Percentiles rank a stretch among this genome's conserved stretches.
phyloP scores from a whole-genome alignment of 2,329 filamentous ascomycete species.

The Pseudocercospora crystallina region DNA sequence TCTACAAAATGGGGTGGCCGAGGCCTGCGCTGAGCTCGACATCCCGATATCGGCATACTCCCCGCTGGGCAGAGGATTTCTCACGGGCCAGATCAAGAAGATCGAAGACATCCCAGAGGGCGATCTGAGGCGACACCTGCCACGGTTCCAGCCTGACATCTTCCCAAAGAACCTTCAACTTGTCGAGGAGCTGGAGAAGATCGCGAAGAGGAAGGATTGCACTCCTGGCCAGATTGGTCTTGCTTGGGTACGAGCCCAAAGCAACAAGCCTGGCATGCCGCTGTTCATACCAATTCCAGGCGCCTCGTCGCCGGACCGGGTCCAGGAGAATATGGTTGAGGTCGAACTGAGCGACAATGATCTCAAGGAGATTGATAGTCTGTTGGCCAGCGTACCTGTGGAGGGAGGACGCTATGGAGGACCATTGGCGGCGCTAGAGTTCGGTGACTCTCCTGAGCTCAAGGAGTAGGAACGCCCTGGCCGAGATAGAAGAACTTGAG shows the following conservation, averaged over 20 bases:
- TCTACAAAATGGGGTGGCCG: conserved; percentile 57
- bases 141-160: conserved; percentile 62
- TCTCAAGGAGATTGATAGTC: conserved; percentile 52
- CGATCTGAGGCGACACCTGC: conserved; percentile 48
- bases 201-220: conserved; percentile 59
- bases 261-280: conserved; percentile 44
- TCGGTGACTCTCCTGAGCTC: conserved; percentile 29
- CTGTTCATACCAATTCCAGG: conserved; percentile 48
- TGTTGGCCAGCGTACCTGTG: conserved; percentile 49
- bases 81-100: conserved; percentile 54
- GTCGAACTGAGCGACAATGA: conserved; percentile 49
- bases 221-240: conserved; percentile 51
- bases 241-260: conserved; percentile 49
- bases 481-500: too few species aligned
- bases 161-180: conserved; percentile 66
- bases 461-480: conserved; percentile 10
- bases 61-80: conserved; percentile 64
- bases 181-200: conserved; percentile 55
- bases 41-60: conserved; percentile 74
- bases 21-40: conserved; percentile 58
- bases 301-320: conserved; percentile 37
- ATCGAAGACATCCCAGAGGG: conserved; percentile 56
- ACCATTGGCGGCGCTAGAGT: conserved; percentile 20
- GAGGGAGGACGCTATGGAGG: conserved; percentile 43
- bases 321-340: conserved; percentile 42